Evolutionary conservation across 2,329 filamentous ascomycete species (phyloP), one percentile per base, ranked within the genome.

Genomic region (Alternaria hordeiaustralica): DNA sequence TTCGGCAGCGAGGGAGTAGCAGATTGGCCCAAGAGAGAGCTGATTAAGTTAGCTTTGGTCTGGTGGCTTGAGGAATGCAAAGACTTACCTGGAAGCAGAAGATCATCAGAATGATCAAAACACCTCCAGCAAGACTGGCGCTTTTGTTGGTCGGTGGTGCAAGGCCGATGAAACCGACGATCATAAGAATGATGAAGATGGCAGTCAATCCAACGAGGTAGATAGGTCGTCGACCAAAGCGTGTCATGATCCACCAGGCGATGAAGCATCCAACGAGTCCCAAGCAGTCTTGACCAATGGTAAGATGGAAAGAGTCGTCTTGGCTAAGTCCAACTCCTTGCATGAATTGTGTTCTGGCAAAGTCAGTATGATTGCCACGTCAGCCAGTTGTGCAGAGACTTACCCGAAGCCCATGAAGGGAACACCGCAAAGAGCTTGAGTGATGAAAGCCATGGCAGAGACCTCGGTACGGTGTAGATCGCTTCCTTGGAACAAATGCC

Each of bases 1-100:
- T 77, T 97, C 93, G 2, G 91, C 87, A 3, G 96, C 93, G 7
- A 97, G 86, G 0, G 92, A 94, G 81, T 96, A 97, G 79, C 91
- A 93, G 10, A 96, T 92, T 0, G 93, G 95, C 25, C 93, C 93
- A 26, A 97, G 92, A 0, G 92, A 71, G 18, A 71, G 63, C 69
- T 92, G 49, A 92, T 83, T 75, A 94, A 90, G 80, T 96, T 96
- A 75, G 90, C 87, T 81, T 0, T 92, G 30, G 4, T 46, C 36
- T 13, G 10, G 3, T 21, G 26, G 9, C 15, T 8, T 10, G 6
- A 4, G 0, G 9, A 12, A 4, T 11, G 1, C 2, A 13, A 3
- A 1, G 10, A 64, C 66, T 20, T 63, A 71, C 68, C 66, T 73
- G 71, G 63, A 72, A 71, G 63, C 68, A 70, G 51, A 73, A 71